Percentiles rank a stretch among this genome's conserved stretches.
phyloP scores from a whole-genome alignment of 306 rosid genomes.

The Carpinus viminea region DNA sequence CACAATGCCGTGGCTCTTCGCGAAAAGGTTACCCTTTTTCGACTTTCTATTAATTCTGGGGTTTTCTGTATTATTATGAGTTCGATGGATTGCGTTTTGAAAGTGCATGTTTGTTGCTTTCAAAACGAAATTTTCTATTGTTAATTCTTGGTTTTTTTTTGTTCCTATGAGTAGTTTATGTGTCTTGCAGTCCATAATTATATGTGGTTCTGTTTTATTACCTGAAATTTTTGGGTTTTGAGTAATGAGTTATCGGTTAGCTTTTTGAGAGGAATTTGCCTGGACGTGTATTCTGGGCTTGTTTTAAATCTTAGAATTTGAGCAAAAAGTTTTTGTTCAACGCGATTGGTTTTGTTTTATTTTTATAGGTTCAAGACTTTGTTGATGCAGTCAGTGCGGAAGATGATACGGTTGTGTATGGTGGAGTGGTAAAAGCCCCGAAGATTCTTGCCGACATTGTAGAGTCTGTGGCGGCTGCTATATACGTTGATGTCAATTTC shows the following conservation, averaged over 20 bases:
- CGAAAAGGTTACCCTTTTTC: constrained; percentile 23
- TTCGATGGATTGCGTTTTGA: not conserved
- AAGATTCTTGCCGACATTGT: constrained; percentile 87
- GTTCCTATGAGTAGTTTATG: too few species aligned
- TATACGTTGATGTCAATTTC: constrained; percentile 56
- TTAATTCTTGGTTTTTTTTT: too few species aligned
- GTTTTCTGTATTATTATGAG: too few species aligned
- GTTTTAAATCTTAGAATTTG: not conserved
- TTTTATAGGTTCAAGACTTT: constrained; percentile 53
- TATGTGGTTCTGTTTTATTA: too few species aligned
- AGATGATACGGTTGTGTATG: constrained; percentile 36
- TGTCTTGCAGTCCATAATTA: too few species aligned
- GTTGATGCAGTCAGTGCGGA: constrained; percentile 43
- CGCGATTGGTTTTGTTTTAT: not conserved
- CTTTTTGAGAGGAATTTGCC: too few species aligned
- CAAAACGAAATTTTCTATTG: too few species aligned
- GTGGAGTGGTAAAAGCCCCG: constrained; percentile 73
- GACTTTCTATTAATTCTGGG: not conserved
- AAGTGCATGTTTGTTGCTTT: not conserved
- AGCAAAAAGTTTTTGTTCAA: not conserved
- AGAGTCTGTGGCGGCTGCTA: constrained; percentile 75
- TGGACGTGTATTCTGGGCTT: not conserved
- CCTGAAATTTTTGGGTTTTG: too few species aligned
- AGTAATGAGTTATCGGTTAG: too few species aligned
- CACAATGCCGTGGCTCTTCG: constrained; percentile 38